These are phyloP conservation scores for Cymodocea nodosa DNA, from an alignment of 116 monocot species.

Conservation along the genomic window DNA sequence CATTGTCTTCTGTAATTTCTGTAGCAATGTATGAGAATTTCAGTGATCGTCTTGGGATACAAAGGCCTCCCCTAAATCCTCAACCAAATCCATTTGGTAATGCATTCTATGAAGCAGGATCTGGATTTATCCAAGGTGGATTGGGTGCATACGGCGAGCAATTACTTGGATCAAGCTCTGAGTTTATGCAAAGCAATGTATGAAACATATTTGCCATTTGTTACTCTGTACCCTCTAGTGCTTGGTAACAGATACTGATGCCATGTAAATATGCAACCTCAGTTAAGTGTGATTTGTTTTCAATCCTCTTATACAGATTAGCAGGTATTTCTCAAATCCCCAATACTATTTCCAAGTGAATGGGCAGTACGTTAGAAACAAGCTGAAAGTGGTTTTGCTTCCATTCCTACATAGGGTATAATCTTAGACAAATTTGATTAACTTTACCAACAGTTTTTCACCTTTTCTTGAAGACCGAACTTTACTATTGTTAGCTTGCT, in stretches of 20 bases:
- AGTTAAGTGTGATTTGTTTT: too few species aligned
- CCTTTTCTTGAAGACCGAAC: neutral
- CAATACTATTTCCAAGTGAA: conserved; percentile 73
- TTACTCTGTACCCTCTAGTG: too few species aligned
- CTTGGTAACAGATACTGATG: too few species aligned
- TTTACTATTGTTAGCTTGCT: neutral
- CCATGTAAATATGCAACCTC: too few species aligned
- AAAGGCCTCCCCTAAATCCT: conserved; percentile 42
- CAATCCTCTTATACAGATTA: conserved; percentile 23
- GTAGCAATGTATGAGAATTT: conserved; percentile 55
- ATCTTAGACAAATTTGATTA: neutral
- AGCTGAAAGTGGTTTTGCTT: conserved; percentile 50
- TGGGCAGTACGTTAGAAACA: conserved; percentile 58
- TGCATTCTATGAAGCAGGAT: conserved; percentile 69
- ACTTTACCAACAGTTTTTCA: neutral
- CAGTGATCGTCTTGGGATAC: conserved; percentile 28
- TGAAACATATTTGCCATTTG: neutral
- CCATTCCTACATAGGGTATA: conserved; percentile 64
- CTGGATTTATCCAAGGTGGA: conserved; percentile 66
- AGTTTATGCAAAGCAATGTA: conserved; percentile 96
- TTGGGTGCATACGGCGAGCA: conserved; percentile 75
- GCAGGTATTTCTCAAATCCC: conserved; percentile 50
- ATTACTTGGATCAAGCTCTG: conserved; percentile 78
- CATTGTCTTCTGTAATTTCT: neutral
- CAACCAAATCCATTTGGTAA: conserved; percentile 56